Base-by-base conservation (phyloP, 768 basidiomycete genomes). In the Tulasnella sp. region DNA sequence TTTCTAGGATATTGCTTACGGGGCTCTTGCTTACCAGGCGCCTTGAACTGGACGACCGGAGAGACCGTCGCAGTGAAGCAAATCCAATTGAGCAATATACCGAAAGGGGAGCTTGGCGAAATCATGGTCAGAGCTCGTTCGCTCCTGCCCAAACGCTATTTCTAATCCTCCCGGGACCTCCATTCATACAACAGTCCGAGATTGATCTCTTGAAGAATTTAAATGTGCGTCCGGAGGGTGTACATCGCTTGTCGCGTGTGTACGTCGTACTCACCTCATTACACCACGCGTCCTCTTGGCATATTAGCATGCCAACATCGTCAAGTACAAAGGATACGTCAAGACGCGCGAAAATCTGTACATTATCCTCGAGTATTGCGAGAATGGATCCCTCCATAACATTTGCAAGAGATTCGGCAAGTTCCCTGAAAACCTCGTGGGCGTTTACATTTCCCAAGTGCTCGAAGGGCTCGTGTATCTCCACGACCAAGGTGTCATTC, bases 31-130 rank as follows among this genome's bases (percentile, higher is more conserved):
- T 28, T 34, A 73, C 48, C 82, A 95, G 94, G 94, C 83, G 94
- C 94, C 74, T 87, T 97, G 84, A 97, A 97, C 84, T 96, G 96
- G 93, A 93, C 94, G 22, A 98, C 96, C 37, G 98, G 98, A 37
- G 98, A 99, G 88, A 98, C 97, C 2, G 97, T 99, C 60, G 98
- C 98, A 3, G 94, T 99, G 84, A 99, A 99, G 89, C 97, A 98
- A 86, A 97, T 99, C 83, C 94, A 95, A 85, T 87, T 99, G 81
- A 93, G 92, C 86, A 96, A 95, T 85, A 97, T 99, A 81, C 94
- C 97, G 3, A 95, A 96, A 85, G 91, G 92, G 79, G 96, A 98
- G 85, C 90, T 99, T 54, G 93, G 94, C 28, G 97, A 99, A 87
- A 98, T 99, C 85, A 99, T 99, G 97, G 96, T 96, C 1, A 69